These are phyloP conservation scores for Aureobasidium sp. DNA, from an alignment of 2,329 filamentous ascomycete genomes.

Conservation along the genomic window DNA sequence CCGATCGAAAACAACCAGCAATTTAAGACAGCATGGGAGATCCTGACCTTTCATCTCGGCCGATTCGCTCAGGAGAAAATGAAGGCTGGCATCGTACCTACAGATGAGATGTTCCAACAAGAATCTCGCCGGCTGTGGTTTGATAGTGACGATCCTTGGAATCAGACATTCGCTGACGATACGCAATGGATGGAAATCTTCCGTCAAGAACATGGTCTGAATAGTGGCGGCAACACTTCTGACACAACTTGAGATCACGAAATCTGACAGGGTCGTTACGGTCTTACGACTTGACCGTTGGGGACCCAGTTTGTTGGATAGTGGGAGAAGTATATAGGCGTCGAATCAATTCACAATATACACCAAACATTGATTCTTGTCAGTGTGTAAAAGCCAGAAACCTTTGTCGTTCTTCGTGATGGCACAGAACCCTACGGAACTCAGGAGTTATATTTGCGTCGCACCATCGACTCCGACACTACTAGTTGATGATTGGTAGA, in stretches of 20 bases:
- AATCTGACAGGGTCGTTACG: no score
- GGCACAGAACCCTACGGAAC: no score
- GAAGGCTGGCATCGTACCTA: slow-evolving; percentile 6
- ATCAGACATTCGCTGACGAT: slow-evolving; percentile 15
- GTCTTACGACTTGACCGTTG: no score
- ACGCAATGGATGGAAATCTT: slow-evolving; percentile 26
- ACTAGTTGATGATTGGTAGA: slow-evolving; percentile 29
- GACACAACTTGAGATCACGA: not conserved
- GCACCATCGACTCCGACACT: not conserved
- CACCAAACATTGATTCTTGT: no score
- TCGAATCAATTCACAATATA: no score
- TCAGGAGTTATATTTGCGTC: not conserved
- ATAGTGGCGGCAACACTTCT: not conserved
- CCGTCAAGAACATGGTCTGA: slow-evolving; percentile 42
- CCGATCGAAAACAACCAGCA: not conserved
- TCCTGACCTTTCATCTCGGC: slow-evolving; percentile 13
- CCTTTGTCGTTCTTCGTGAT: no score
- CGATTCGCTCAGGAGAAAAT: slow-evolving; percentile 15
- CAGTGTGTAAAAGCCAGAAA: no score
- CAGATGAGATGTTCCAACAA: slow-evolving; percentile 17
- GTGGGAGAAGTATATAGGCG: no score
- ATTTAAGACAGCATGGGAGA: slow-evolving; percentile 34
- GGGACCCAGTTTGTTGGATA: no score
- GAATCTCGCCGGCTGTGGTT: slow-evolving; percentile 16
- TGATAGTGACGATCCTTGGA: slow-evolving; percentile 16